Base-by-base conservation (phyloP, 208 protist genomes). In the Leishmania tropica region DNA sequence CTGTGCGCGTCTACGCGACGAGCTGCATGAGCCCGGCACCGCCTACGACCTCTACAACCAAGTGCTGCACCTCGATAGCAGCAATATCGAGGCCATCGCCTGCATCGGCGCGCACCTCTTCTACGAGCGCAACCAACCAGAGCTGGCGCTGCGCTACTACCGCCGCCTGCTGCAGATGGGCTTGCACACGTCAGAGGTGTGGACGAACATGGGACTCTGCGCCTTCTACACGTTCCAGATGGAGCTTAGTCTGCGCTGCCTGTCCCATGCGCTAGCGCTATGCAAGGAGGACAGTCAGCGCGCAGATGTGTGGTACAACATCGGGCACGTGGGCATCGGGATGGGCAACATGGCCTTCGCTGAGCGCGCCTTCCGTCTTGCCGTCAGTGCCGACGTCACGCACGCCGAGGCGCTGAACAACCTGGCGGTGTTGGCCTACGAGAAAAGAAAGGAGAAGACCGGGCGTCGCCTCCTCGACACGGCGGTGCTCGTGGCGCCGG, bases 301-400 rank as follows among this genome's bases (percentile, higher is more conserved):
- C 24, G 90, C 97, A 11, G 96, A 99, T 81, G 87, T 99, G 40
- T 99, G 97, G 97, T 99, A 98, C 88, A 99, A 99, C 87, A 95
- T 99, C 79, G 97, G 97, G 11, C 96, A 99, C 81, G 88, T 99
- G 28, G 96, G 95, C 6, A 93, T 99, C 78, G 89, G 93, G 31
- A 91, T 99, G 47, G 98, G 98, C 62, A 98, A 99, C 81, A 65
- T 94, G 0, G 67, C 60, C 28, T 89, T 99, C 45, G 98, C 98
- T 1, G 92, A 98, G 65, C 96, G 98, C 58, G 94, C 96, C 60
- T 98, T 99, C 78, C 94, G 96, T 45, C 84, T 99, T 53, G 94
- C 97, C 6, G 85, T 98, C 10, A 88, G 90, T 47, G 81, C 96
- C 15, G 96, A 99, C 82, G 56, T 89, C 45, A 92, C 89, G 15